phyloP scores from a whole-genome alignment of 2,329 filamentous ascomycete genomes.

The Teratosphaeriaceae sp. region DNA sequence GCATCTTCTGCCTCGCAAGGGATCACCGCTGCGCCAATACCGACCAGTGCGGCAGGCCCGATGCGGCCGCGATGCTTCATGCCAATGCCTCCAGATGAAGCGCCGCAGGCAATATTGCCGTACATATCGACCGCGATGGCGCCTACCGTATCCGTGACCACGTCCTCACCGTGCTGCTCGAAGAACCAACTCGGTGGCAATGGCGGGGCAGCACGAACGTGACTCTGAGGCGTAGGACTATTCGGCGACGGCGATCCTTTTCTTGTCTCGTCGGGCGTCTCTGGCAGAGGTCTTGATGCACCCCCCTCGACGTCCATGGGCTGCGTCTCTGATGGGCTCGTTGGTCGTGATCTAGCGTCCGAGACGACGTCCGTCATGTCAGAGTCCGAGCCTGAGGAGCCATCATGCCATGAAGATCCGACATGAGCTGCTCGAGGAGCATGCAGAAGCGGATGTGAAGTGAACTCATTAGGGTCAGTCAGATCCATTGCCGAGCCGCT shows the following conservation, averaged over 20 bases:
- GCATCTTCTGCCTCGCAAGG: slow-evolving; percentile 65
- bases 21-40: slow-evolving; percentile 85
- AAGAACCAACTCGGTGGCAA: neutral
- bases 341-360: neutral
- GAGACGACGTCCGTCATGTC: slow-evolving; percentile 7
- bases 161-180: slow-evolving; percentile 41
- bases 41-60: slow-evolving; percentile 87
- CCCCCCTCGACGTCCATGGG: neutral
- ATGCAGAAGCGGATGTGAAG: slow-evolving; percentile 6
- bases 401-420: slow-evolving; percentile 28
- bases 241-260: slow-evolving; percentile 2
- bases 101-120: slow-evolving; percentile 87
- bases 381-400: slow-evolving; percentile 30
- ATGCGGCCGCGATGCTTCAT: slow-evolving; percentile 95
- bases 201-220: neutral
- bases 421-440: neutral
- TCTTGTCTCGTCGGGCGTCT: neutral
- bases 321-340: neutral
- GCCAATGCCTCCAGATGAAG: slow-evolving; percentile 93
- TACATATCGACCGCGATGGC: slow-evolving; percentile 84
- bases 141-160: slow-evolving; percentile 89
- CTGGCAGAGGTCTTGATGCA: neutral
- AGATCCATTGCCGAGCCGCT: slow-evolving; percentile 13
- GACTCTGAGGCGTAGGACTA: neutral
- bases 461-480: slow-evolving; percentile 19